phyloP scores from a whole-genome alignment of 2,329 filamentous ascomycete species.

The Ophiocordyceps polyrhachis-furcata region DNA sequence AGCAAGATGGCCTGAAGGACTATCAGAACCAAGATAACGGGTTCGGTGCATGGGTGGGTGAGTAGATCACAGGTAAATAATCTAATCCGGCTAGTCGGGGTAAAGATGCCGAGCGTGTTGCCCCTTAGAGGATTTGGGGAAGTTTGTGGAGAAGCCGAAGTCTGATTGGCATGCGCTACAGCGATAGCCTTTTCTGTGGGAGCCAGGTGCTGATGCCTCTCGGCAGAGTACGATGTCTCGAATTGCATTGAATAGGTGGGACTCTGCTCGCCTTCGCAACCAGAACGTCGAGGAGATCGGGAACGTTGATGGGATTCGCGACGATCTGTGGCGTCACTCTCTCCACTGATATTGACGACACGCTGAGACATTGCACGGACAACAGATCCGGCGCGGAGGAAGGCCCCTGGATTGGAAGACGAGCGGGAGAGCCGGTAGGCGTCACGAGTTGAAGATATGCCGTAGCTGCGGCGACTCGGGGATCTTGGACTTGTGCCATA shows the following conservation, averaged over 20 bases:
- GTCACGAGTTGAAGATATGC: constrained; percentile 33
- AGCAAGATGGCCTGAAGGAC: constrained; percentile 77
- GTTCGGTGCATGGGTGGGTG: constrained; percentile 74
- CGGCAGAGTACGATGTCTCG: constrained; percentile 34
- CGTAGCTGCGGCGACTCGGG: constrained; percentile 34
- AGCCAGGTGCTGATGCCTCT: constrained; percentile 17
- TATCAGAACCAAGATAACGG: constrained; percentile 71
- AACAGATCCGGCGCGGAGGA: constrained; percentile 55
- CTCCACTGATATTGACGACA: constrained; percentile 93
- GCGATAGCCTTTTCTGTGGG: constrained; percentile 24
- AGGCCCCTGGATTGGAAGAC: constrained; percentile 41
- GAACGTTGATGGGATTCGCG: constrained; percentile 43
- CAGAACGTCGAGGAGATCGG: constrained; percentile 31
- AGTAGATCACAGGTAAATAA: constrained; percentile 63
- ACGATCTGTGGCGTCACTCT: constrained; percentile 65
- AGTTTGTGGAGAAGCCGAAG: constrained; percentile 5
- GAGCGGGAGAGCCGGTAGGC: constrained; percentile 39
- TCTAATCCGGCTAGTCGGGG: constrained; percentile 57
- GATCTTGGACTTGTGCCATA: constrained; percentile 34
- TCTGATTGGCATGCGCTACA: constrained; percentile 5
- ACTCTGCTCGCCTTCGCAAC: constrained; percentile 10
- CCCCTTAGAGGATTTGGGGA: constrained; percentile 62
- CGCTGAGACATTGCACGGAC: constrained; percentile 84
- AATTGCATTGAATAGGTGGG: constrained; percentile 16
- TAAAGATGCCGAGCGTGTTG: constrained; percentile 69